Percentiles rank a stretch among this genome's conserved stretches.
Evolutionary conservation across 306 rosid genomes (phyloP).

Genomic region (Malus orientalis): DNA sequence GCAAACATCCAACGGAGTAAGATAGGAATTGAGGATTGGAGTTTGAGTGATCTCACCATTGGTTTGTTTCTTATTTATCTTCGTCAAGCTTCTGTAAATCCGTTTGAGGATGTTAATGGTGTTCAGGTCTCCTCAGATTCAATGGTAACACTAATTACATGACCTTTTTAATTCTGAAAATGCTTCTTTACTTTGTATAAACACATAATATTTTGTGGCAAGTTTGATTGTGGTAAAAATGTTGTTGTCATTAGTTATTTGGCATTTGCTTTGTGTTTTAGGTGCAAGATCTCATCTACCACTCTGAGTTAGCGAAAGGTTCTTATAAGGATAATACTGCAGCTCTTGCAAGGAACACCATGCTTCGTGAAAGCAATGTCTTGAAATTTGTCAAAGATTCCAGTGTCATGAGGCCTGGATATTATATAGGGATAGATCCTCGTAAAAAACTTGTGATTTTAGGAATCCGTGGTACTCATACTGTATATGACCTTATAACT

Average conservation of each 20-base stretch:
- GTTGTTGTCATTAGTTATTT: conserved; percentile 25
- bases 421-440: conserved; percentile 73
- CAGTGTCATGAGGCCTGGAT: conserved; percentile 88
- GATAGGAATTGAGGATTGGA: conserved; percentile 88
- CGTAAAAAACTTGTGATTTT: conserved; percentile 73
- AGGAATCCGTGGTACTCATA: conserved; percentile 87
- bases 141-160: conserved; percentile 34
- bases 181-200: not conserved
- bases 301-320: conserved; percentile 78
- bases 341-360: conserved; percentile 64
- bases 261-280: conserved; percentile 33
- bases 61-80: conserved; percentile 88
- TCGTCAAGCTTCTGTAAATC: conserved; percentile 70
- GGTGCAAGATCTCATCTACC: conserved; percentile 88
- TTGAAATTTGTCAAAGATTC: conserved; percentile 69
- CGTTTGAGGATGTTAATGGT: conserved; percentile 59
- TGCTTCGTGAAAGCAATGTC: conserved; percentile 84
- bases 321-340: conserved; percentile 54
- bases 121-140: conserved; percentile 61
- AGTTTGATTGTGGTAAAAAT: not conserved
- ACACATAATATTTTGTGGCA: not conserved
- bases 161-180: not conserved
- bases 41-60: conserved; percentile 85
- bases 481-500: conserved; percentile 87
- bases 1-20: conserved; percentile 71